Percentiles rank a stretch among this genome's conserved stretches.
These are phyloP conservation scores for Aphanomyces euteiches DNA, from an alignment of 352 stramenopile species.

Conservation along the genomic window DNA sequence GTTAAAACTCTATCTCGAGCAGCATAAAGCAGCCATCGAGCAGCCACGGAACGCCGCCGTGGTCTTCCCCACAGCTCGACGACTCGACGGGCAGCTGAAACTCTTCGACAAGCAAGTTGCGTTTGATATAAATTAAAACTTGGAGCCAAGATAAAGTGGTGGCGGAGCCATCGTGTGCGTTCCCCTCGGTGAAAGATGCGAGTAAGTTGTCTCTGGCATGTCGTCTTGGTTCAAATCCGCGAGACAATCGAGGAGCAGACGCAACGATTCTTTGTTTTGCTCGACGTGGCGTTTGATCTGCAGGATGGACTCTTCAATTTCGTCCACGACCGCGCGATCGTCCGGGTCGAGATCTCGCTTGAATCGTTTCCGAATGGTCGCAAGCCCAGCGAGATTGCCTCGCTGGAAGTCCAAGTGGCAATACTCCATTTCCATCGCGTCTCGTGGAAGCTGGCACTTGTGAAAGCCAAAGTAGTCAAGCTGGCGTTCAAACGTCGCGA, in stretches of 20 bases:
- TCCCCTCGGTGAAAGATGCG: no score
- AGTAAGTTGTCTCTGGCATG: no score
- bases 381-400: not conserved
- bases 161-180: no score
- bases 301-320: not conserved
- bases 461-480: not conserved
- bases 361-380: not conserved
- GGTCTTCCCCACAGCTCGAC: not conserved
- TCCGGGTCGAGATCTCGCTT: not conserved
- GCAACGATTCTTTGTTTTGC: not conserved
- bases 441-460: not conserved
- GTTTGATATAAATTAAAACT: not conserved
- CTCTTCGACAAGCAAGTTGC: not conserved
- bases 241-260: no score
- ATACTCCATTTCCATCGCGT: not conserved
- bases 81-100: not conserved
- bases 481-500: slow-evolving; percentile 8
- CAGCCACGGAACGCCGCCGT: not conserved
- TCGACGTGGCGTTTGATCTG: not conserved
- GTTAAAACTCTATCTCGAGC: not conserved
- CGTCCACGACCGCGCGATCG: not conserved
- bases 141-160: no score
- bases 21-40: not conserved
- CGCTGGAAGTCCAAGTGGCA: not conserved
- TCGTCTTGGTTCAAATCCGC: no score